Evolutionary conservation across 2,329 filamentous ascomycete species (phyloP).

Genomic region (Colletotrichum sublineola): DNA sequence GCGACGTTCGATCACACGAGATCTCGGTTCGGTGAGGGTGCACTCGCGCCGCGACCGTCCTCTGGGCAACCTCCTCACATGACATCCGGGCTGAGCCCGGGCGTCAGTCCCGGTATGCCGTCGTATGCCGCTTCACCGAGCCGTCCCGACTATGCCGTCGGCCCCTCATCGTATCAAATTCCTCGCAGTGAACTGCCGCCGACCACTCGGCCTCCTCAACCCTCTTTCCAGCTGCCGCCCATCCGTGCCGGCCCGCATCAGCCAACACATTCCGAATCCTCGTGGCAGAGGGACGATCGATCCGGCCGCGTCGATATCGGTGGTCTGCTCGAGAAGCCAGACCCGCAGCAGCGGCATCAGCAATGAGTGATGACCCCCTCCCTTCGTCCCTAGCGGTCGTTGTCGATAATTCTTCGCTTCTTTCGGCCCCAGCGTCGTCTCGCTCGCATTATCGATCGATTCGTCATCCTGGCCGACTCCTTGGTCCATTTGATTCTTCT

Average conservation of each 20-base stretch:
- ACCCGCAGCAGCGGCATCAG: slow-evolving; percentile 50
- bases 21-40: slow-evolving; percentile 55
- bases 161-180: slow-evolving; percentile 64
- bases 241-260: slow-evolving; percentile 58
- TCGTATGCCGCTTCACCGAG: slow-evolving; percentile 62
- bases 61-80: slow-evolving; percentile 50
- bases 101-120: slow-evolving; percentile 58
- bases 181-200: slow-evolving; percentile 65
- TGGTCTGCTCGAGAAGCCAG: slow-evolving; percentile 71
- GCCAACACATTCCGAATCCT: slow-evolving; percentile 44
- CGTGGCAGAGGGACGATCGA: slow-evolving; percentile 61
- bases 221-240: slow-evolving; percentile 62
- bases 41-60: slow-evolving; percentile 49
- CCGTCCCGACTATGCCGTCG: slow-evolving; percentile 59
- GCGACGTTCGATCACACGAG: slow-evolving; percentile 62
- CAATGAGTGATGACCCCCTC: slow-evolving; percentile 44
- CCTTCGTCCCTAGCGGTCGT: slow-evolving; percentile 29
- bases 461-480: slow-evolving; percentile 3
- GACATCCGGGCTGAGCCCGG: slow-evolving; percentile 56
- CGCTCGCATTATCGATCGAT: slow-evolving; percentile 26
- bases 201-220: slow-evolving; percentile 49
- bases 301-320: slow-evolving; percentile 70
- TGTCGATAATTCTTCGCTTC: slow-evolving; percentile 40
- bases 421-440: slow-evolving; percentile 20
- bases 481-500: slow-evolving; percentile 12